Conservation (phyloP, 371 early-diverging fungal genomes). For the Dinochytrium kinnereticum region DNA sequence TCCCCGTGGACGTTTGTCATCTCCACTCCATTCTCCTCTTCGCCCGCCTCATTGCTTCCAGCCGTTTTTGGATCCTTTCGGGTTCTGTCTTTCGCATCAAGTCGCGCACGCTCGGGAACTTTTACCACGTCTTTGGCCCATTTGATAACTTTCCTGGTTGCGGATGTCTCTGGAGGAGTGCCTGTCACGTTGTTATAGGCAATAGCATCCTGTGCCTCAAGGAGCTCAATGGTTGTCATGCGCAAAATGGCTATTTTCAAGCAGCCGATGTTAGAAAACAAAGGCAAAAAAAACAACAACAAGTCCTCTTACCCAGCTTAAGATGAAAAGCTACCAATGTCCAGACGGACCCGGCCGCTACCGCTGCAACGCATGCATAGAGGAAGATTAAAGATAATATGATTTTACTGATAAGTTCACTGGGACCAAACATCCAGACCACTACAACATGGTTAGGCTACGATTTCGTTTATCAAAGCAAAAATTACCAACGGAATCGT, state of each 20-base stretch:
- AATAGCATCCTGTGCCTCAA: constrained; percentile 24
- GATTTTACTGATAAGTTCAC: neutral
- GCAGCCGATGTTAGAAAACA: too few species aligned
- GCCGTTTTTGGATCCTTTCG: neutral
- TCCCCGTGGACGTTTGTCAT: neutral
- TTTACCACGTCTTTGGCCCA: constrained; percentile 4
- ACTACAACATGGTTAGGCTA: neutral
- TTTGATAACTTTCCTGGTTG: constrained; percentile 6
- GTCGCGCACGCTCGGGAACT: neutral
- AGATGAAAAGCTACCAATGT: constrained; percentile 6
- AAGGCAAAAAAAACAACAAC: too few species aligned
- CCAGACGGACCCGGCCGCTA: neutral
- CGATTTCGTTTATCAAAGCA: neutral
- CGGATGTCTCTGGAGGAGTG: constrained; percentile 11
- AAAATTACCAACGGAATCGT: constrained; percentile 15
- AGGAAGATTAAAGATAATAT: neutral
- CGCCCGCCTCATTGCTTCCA: too few species aligned
- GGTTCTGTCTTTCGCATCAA: neutral
- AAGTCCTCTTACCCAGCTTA: neutral
- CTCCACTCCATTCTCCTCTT: neutral
- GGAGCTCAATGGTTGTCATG: constrained; percentile 30
- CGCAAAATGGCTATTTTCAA: constrained; percentile 25
- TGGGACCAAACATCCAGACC: constrained; percentile 13
- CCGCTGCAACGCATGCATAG: constrained; percentile 7
- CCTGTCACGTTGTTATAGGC: neutral